Evolutionary conservation across 1,139 yeast species (phyloP), one percentile per base, ranked within the genome.

Genomic region (Yamadazyma triangularis): DNA sequence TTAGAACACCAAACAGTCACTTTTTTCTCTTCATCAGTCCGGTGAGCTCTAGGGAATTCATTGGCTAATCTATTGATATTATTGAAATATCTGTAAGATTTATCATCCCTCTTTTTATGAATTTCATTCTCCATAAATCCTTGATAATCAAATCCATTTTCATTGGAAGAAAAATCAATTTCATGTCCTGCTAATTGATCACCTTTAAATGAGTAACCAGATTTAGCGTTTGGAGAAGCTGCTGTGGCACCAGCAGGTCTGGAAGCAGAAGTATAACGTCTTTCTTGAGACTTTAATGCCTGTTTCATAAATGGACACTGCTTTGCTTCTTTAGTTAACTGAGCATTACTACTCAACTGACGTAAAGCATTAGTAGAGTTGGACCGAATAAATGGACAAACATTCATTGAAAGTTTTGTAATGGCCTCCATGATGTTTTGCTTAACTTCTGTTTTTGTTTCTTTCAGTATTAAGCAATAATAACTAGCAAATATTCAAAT

Each of bases 1-100:
- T 91, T 91, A 27, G 97, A 88, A 53, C 98, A 91, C 98, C 98
- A 91, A 35, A 91, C 98, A 35, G 95, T 86, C 38, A 91, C 98
- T 56, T 85, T 84, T 48, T 87, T 94, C 13, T 68, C 67, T 51
- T 81, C 89, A 27, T 58, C 45, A 32, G 79, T 71, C 44, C 93
- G 77, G 54, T 91, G 98, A 26, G 98, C 98, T 49, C 65, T 67
- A 26, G 99, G 99, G 53, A 87, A 91, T 53, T 89, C 96, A 41
- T 79, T 70, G 31, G 97, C 97, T 50, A 91, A 73, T 45, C 99
- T 80, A 68, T 91, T 91, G 65, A 91, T 88, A 69, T 91, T 91
- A 74, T 93, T 91, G 73, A 91, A 91, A 58, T 75, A 89, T 50
- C 99, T 82, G 64, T 91, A 91, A 19, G 96, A 87, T 58, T 85